A percentile compares a stretch with the other conserved stretches of the same genome.
Evolutionary conservation across 352 stramenopile species (phyloP).

Genomic region (Globisporangium cylindrosporum): DNA sequence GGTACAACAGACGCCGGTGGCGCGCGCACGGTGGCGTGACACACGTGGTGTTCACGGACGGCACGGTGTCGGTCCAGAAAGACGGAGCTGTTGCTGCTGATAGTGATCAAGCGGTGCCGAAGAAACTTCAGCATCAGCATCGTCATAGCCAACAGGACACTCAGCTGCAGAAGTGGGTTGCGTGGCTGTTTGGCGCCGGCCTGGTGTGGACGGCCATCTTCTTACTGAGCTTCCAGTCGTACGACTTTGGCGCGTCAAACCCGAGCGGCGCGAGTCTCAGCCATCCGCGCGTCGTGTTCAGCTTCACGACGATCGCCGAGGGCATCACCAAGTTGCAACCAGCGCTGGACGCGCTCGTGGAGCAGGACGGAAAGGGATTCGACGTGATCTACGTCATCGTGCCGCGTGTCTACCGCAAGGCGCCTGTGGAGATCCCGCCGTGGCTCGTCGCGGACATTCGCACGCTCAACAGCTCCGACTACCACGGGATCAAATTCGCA

Average conservation of each 20-base stretch:
- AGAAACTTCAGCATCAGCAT: neutral
- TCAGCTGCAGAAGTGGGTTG: conserved; percentile 24
- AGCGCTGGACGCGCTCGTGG: conserved; percentile 37
- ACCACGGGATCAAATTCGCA: conserved; percentile 32
- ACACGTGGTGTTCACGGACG: conserved; percentile 18
- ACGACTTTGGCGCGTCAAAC: conserved; percentile 17
- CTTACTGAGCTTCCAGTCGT: conserved; percentile 37
- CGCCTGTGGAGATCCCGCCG: conserved; percentile 33
- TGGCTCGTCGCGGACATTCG: conserved; percentile 31
- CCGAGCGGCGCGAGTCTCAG: conserved; percentile 20
- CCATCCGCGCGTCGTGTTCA: conserved; percentile 48
- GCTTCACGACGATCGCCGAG: conserved; percentile 47
- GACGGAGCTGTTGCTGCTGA: neutral
- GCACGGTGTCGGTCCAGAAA: conserved; percentile 9
- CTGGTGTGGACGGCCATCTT: conserved; percentile 38
- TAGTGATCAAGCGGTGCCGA: conserved; percentile 7
- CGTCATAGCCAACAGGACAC: neutral
- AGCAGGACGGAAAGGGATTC: conserved; percentile 38
- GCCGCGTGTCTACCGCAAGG: conserved; percentile 33
- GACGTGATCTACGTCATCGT: conserved; percentile 50
- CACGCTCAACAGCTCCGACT: conserved; percentile 23
- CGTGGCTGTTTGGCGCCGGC: conserved; percentile 24
- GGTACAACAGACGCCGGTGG: conserved; percentile 7
- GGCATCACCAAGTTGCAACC: conserved; percentile 34
- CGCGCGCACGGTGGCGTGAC: conserved; percentile 19